Conservation (phyloP, 768 basidiomycete species). For the Trametes villosa region DNA sequence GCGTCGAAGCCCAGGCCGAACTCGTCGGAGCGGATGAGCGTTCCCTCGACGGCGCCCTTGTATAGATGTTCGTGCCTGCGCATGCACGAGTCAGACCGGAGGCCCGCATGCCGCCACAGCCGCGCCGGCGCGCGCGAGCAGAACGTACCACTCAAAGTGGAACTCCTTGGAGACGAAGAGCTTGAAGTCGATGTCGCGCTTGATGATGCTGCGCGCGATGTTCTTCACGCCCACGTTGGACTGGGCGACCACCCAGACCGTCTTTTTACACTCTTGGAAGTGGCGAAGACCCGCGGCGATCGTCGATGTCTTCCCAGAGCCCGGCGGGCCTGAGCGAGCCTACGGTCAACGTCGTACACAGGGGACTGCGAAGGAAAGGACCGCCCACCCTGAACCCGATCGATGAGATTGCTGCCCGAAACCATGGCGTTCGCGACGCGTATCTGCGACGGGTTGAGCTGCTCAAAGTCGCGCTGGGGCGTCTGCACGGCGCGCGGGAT, state of each 20-base stretch:
- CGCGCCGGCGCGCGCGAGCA: no score
- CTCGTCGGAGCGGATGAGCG: conserved; percentile 44
- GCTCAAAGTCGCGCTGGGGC: not conserved
- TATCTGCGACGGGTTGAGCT: conserved; percentile 47
- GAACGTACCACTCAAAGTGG: conserved; percentile 33
- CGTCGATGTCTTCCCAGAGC: conserved; percentile 50
- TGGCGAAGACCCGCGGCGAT: conserved; percentile 41
- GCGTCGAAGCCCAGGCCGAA: conserved; percentile 29
- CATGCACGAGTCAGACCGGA: not conserved
- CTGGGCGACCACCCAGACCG: conserved; percentile 76
- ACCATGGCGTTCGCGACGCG: conserved; percentile 43
- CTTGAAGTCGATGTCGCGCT: conserved; percentile 61
- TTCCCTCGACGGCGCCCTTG: conserved; percentile 30
- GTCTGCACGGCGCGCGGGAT: not conserved
- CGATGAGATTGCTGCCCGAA: conserved; percentile 27
- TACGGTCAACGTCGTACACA: no score
- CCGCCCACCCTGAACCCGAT: conserved; percentile 43
- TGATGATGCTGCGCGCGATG: conserved; percentile 71
- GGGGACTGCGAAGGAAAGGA: not conserved
- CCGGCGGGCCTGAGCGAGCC: conserved; percentile 38
- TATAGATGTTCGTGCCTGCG: conserved; percentile 58
- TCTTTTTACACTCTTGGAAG: conserved; percentile 1
- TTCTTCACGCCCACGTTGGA: conserved; percentile 88
- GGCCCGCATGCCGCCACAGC: not conserved
- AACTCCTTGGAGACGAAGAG: conserved; percentile 44